Percentiles rank a stretch among this genome's conserved stretches.
Evolutionary conservation across 2,329 filamentous ascomycete genomes (phyloP).

Genomic region (Clonostachys chloroleuca): DNA sequence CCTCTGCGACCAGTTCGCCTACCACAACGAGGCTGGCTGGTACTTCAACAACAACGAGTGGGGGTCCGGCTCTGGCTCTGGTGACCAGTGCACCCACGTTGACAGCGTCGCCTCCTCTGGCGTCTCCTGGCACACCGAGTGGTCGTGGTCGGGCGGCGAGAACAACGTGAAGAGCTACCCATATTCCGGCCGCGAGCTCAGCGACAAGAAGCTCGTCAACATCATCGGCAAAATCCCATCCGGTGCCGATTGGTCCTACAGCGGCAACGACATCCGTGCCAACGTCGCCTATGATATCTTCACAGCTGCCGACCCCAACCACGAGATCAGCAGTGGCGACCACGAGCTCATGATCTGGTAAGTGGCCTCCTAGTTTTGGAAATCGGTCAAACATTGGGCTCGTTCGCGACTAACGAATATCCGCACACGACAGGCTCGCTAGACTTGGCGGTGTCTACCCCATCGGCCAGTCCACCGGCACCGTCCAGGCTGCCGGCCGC

Average conservation of each 20-base stretch:
- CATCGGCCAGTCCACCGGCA: constrained; percentile 38
- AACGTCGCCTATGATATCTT: constrained; percentile 59
- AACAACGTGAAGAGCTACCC: constrained; percentile 36
- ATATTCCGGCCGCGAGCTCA: constrained; percentile 9
- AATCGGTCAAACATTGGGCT: not conserved
- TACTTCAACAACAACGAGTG: constrained; percentile 33
- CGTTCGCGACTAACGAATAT: not conserved
- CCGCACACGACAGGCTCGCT: constrained; percentile 8
- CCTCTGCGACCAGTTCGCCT: constrained; percentile 16
- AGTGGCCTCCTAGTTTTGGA: not conserved
- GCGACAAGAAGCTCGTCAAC: constrained; percentile 18
- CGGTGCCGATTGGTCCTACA: constrained; percentile 24
- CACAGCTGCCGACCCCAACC: constrained; percentile 35
- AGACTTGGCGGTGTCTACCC: constrained; percentile 9
- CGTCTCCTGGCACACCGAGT: constrained; percentile 31
- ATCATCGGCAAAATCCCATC: constrained; percentile 23
- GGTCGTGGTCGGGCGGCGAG: constrained; percentile 29
- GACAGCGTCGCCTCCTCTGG: constrained; percentile 21
- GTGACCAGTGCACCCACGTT: constrained; percentile 32
- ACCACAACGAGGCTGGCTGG: constrained; percentile 10
- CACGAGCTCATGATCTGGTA: constrained; percentile 61
- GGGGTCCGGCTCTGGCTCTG: constrained; percentile 22
- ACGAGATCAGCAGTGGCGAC: constrained; percentile 27
- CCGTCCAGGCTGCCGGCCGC: constrained; percentile 44
- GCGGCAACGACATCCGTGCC: constrained; percentile 28